A percentile compares a stretch with the other conserved stretches of the same genome.
Conservation (phyloP, 1,139 yeast species). For the Candida anutae region DNA sequence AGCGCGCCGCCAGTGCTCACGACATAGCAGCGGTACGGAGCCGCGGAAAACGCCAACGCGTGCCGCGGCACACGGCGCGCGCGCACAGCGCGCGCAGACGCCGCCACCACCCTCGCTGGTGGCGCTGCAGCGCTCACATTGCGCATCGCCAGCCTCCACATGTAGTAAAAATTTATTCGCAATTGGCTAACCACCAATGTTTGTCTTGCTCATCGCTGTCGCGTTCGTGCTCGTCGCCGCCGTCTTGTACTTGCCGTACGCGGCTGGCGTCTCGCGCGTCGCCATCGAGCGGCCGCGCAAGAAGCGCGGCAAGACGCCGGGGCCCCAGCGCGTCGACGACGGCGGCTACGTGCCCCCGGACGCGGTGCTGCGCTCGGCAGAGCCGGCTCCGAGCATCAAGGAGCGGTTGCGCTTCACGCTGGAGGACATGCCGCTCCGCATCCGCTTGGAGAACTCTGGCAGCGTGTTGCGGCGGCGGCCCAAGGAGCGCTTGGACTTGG, state of each 20-base stretch:
- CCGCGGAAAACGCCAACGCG: no score
- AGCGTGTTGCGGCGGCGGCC: conserved; percentile 7
- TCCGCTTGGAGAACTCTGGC: conserved; percentile 11
- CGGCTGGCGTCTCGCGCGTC: conserved; percentile 30
- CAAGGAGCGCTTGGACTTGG: conserved; percentile 11
- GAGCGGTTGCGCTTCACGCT: conserved; percentile 27
- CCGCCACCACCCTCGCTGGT: no score
- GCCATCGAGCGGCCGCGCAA: conserved; percentile 12
- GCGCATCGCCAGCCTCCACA: conserved; percentile 6
- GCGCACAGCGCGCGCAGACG: no score
- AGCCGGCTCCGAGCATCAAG: conserved; percentile 21
- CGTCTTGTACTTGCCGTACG: conserved; percentile 28
- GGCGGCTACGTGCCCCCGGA: conserved; percentile 38
- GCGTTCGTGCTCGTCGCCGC: conserved; percentile 23
- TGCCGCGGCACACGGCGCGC: no score
- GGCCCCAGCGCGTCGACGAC: conserved; percentile 5
- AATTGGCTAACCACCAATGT: conserved; percentile 14
- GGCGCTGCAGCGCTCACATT: no score
- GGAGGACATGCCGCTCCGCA: conserved; percentile 32
- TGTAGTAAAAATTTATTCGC: conserved; percentile 4
- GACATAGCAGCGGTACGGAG: no score
- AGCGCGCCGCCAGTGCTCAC: conserved; percentile 43
- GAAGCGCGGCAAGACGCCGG: conserved; percentile 5
- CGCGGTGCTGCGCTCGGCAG: conserved; percentile 14
- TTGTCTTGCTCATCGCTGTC: conserved; percentile 16